Evolutionary conservation across 2,329 filamentous ascomycete genomes (phyloP).

Genomic region (Sclerotiophoma versabilis): DNA sequence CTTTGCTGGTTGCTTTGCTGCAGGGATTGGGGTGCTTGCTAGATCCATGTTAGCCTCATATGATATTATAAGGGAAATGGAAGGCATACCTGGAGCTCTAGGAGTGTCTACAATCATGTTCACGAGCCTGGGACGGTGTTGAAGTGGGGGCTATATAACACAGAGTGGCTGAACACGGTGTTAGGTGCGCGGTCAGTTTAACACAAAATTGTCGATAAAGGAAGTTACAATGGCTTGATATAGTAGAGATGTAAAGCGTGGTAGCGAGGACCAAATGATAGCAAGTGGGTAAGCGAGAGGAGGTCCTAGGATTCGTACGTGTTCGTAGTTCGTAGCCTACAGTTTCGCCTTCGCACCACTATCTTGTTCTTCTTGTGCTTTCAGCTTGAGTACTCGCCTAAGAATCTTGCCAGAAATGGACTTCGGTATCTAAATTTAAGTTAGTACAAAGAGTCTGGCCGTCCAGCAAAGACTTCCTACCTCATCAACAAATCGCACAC

Average conservation of each 20-base stretch:
- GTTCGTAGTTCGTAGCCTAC: slow-evolving; percentile 42
- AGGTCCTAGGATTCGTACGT: not conserved
- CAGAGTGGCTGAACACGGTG: too few species aligned
- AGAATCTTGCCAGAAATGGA: slow-evolving; percentile 57
- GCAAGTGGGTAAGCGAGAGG: not conserved
- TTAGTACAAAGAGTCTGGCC: too few species aligned
- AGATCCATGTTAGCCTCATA: too few species aligned
- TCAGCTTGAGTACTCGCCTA: slow-evolving; percentile 53
- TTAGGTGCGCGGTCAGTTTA: too few species aligned
- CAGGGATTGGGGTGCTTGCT: too few species aligned
- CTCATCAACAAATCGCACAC: slow-evolving; percentile 54
- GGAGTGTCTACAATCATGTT: too few species aligned
- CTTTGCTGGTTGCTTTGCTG: too few species aligned
- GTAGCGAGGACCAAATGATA: not conserved
- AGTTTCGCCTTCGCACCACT: slow-evolving; percentile 52
- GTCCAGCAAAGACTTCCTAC: slow-evolving; percentile 5
- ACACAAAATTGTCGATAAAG: too few species aligned
- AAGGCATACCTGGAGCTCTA: too few species aligned
- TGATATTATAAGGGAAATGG: too few species aligned
- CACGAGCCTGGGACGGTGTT: too few species aligned
- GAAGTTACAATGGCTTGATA: not conserved
- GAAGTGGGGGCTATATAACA: too few species aligned
- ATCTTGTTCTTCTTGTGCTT: slow-evolving; percentile 51
- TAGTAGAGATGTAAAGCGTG: not conserved
- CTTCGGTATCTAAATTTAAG: slow-evolving; percentile 52